phyloP scores from a whole-genome alignment of 148 eudicot species.

The Amaranthus cruentus region DNA sequence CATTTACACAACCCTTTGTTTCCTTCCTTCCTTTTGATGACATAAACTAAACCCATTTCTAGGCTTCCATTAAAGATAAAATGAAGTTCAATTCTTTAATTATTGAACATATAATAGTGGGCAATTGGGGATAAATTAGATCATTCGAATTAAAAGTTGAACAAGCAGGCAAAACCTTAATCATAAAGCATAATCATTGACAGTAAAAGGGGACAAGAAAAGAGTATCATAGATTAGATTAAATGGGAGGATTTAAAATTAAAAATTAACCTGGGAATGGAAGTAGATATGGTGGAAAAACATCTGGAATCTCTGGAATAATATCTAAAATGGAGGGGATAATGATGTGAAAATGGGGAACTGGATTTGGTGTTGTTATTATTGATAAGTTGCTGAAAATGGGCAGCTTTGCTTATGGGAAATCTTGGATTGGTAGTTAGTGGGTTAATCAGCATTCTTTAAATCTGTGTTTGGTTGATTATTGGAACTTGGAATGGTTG shows the following conservation, averaged over 20 bases:
- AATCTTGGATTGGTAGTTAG: neutral
- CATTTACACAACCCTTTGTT: conserved; percentile 7
- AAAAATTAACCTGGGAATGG: conserved; percentile 15
- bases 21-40: neutral
- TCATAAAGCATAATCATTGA: conserved; percentile 5
- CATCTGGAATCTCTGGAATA: neutral
- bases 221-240: neutral
- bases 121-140: conserved; percentile 4
- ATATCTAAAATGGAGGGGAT: neutral
- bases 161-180: neutral
- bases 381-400: conserved; percentile 1
- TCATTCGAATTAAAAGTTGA: neutral
- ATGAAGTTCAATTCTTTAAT: neutral
- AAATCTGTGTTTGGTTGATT: neutral
- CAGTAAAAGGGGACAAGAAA: neutral
- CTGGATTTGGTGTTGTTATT: neutral
- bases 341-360: neutral
- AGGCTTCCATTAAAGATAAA: conserved; percentile 1
- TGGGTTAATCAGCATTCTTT: conserved; percentile 7
- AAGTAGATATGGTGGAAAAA: conserved; percentile 4
- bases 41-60: neutral
- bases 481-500: too few species aligned
- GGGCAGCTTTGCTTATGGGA: conserved; percentile 11
- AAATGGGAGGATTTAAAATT: neutral
- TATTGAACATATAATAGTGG: conserved; percentile 20